Percentiles rank a stretch among this genome's conserved stretches.
Conservation (phyloP, 1,284 basidiomycete species). For the Microbotryum intermedium region DNA sequence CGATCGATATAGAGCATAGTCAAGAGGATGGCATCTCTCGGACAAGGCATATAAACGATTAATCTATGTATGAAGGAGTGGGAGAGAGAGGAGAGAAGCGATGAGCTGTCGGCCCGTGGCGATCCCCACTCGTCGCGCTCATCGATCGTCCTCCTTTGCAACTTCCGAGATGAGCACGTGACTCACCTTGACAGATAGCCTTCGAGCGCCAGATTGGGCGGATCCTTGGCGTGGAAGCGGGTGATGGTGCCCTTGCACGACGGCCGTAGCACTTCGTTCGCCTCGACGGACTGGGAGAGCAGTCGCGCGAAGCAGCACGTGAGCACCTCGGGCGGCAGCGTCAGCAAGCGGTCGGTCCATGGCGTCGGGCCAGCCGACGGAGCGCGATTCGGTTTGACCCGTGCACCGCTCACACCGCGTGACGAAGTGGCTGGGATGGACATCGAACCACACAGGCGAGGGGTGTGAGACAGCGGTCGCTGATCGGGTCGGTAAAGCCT, state of each 20-base stretch:
- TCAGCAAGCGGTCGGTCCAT: slow-evolving; percentile 3
- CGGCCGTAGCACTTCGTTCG: slow-evolving; percentile 12
- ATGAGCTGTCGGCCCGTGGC: too few relatives aligned
- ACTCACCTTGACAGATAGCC: slow-evolving; percentile 19
- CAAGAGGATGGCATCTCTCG: slow-evolving; percentile 25
- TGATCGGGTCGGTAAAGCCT: neutral
- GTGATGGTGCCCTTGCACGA: slow-evolving; percentile 13
- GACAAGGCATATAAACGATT: slow-evolving; percentile 20
- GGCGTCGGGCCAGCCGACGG: neutral
- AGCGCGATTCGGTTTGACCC: too few relatives aligned
- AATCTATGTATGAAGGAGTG: too few relatives aligned
- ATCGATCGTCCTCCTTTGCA: too few relatives aligned
- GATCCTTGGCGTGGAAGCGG: slow-evolving; percentile 25
- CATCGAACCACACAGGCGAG: neutral
- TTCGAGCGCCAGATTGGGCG: slow-evolving; percentile 7
- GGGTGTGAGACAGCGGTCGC: neutral
- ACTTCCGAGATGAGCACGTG: too few relatives aligned
- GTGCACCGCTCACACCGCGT: too few relatives aligned
- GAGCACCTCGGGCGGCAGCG: slow-evolving; percentile 13
- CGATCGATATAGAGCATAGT: slow-evolving; percentile 23
- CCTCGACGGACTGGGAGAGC: neutral
- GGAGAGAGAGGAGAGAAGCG: neutral
- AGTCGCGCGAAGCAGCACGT: slow-evolving; percentile 2
- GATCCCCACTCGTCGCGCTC: too few relatives aligned
- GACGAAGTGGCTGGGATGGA: neutral